phyloP scores from a whole-genome alignment of 768 basidiomycete species.

The Boletus sp. region DNA sequence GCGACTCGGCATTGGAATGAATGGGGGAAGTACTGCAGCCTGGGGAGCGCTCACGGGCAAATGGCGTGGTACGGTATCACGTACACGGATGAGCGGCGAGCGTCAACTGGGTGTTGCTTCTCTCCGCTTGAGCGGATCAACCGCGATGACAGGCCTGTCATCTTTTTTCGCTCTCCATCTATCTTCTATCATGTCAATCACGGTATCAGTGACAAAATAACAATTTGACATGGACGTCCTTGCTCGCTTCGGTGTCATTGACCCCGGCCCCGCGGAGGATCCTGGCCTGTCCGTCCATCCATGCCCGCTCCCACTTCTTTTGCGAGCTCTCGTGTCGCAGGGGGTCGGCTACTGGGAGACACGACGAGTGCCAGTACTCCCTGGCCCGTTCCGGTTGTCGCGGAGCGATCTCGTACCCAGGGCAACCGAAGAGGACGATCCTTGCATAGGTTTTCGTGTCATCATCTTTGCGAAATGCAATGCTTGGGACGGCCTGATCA shows the following conservation, averaged over 20 bases:
- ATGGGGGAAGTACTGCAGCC: too few relatives aligned
- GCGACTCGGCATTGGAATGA: too few relatives aligned
- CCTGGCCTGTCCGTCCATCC: background rate
- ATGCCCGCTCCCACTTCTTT: background rate
- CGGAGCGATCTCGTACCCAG: slow-evolving; percentile 10
- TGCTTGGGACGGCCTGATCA: background rate
- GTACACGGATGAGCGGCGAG: background rate
- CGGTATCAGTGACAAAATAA: background rate
- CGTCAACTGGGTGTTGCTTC: too few relatives aligned
- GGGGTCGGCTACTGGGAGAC: background rate
- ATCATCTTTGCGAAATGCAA: background rate
- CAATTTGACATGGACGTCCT: background rate
- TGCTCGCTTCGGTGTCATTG: background rate
- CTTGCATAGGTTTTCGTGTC: background rate
- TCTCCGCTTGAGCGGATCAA: background rate
- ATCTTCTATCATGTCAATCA: background rate
- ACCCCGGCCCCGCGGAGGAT: background rate
- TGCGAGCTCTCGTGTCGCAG: background rate
- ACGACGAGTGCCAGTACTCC: background rate
- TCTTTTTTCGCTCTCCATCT: background rate
- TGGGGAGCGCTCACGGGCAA: too few relatives aligned
- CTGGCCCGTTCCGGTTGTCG: background rate
- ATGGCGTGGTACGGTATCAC: background rate
- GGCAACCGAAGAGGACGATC: background rate
- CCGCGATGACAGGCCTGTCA: background rate